Conservation (phyloP, 2,329 filamentous ascomycete genomes). For the Beauveria australis region DNA sequence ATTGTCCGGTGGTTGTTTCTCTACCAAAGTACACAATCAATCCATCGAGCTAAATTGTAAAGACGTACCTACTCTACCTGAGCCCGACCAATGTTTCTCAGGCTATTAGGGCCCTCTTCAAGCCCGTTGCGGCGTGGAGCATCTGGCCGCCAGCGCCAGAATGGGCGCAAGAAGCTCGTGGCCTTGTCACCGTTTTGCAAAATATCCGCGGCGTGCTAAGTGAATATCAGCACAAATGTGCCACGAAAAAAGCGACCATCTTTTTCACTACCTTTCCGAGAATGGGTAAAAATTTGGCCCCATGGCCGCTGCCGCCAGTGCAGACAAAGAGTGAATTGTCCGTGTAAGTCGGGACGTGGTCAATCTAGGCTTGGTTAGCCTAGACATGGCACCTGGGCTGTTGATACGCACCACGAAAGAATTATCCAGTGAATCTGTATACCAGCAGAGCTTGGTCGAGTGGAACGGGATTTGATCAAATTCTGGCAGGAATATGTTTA, state of each 20-base stretch:
- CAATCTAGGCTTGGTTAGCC: conserved; percentile 17
- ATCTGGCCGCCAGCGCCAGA: conserved; percentile 24
- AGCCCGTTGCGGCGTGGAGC: conserved; percentile 21
- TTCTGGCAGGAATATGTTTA: conserved; percentile 21
- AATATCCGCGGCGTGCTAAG: conserved; percentile 25
- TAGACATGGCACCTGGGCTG: not conserved
- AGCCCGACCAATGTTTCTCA: conserved; percentile 16
- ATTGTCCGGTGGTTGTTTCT: not conserved
- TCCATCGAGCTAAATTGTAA: not conserved
- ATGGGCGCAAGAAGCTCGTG: conserved; percentile 21
- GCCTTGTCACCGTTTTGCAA: conserved; percentile 20
- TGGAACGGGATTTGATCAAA: conserved; percentile 18
- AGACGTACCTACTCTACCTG: not conserved
- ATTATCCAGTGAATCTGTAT: conserved; percentile 27
- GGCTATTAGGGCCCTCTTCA: conserved; percentile 21
- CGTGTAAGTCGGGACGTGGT: conserved; percentile 23
- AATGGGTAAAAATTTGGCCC: conserved; percentile 28
- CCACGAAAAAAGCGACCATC: not conserved
- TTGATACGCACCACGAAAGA: conserved; percentile 19
- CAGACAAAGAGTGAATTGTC: conserved; percentile 25
- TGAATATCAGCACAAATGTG: conserved; percentile 2
- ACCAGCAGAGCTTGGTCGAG: conserved; percentile 26
- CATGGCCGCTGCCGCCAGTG: conserved; percentile 28
- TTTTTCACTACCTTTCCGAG: conserved; percentile 20
- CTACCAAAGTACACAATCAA: not conserved